phyloP scores from a whole-genome alignment of 1,139 yeast genomes.

The Lodderomyces beijingensis region DNA sequence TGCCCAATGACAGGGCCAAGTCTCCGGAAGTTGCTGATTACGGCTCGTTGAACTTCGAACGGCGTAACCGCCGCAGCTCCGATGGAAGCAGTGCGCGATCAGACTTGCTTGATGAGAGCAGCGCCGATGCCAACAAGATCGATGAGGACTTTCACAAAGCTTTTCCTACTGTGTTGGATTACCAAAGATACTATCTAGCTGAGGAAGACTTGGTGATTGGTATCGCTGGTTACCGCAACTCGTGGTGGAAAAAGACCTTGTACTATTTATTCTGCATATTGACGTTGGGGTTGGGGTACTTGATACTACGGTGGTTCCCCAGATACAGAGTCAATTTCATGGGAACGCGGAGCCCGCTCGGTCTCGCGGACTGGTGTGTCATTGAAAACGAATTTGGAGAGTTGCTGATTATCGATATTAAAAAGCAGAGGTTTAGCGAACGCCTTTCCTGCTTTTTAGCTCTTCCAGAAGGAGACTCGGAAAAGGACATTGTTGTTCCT shows the following conservation, averaged over 20 bases:
- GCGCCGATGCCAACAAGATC: constrained; percentile 13
- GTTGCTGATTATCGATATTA: constrained; percentile 54
- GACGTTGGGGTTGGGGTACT: constrained; percentile 69
- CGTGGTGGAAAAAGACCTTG: constrained; percentile 37
- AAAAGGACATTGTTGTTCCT: constrained; percentile 64
- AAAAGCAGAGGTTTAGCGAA: constrained; percentile 60
- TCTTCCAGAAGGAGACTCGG: constrained; percentile 18
- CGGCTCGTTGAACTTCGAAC: constrained; percentile 34
- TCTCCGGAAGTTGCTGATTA: constrained; percentile 23
- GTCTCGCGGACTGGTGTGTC: constrained; percentile 87
- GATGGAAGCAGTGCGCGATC: constrained; percentile 23
- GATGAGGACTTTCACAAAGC: constrained; percentile 40
- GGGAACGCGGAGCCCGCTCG: constrained; percentile 68
- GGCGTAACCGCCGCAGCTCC: constrained; percentile 28
- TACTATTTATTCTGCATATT: constrained; percentile 54
- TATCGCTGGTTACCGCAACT: constrained; percentile 79
- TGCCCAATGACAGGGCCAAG: constrained; percentile 7
- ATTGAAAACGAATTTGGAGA: constrained; percentile 94
- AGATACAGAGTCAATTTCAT: constrained; percentile 61
- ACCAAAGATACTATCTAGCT: constrained; percentile 85
- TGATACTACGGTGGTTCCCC: constrained; percentile 84
- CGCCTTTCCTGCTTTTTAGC: constrained; percentile 66
- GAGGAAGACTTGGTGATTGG: constrained; percentile 94
- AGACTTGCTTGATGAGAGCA: constrained; percentile 14
- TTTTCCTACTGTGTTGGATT: constrained; percentile 41